Evolutionary conservation across 2,329 filamentous ascomycete genomes (phyloP), one percentile per base, ranked within the genome.

Genomic region (Dothideomycetes sp.): DNA sequence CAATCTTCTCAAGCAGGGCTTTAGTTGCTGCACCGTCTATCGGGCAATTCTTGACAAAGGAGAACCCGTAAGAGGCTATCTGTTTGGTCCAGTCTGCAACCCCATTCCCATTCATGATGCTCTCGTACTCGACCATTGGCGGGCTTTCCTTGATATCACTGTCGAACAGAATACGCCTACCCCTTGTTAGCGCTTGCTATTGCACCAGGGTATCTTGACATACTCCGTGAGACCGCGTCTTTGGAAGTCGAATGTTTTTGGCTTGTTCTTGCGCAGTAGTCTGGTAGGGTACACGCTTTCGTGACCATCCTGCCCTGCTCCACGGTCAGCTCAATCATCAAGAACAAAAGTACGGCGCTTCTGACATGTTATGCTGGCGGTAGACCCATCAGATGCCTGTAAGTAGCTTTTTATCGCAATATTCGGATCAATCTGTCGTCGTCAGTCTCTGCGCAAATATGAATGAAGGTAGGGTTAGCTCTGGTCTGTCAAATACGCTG

Each of bases 1-100:
- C 77, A 47, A 98, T 93, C 40, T 78, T 76, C 53, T 84, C 73
- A 2, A 96, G 68, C 1, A 95, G 68, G n/a, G 65, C 57, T 59
- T 89, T 62, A 0, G 88, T 95, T 4, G 79, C 72, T 47, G 79
- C 69, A 0, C 85, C 82, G 4, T 71, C 71, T 1, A 77, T 65
- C 10, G 86, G 85, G 11, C 81, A 81, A 32, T 70, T 66, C 35
- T 78, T 70, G 12, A 95, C 75, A 53, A 89, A 89, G 50, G 73
- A 84, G 55, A 94, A 86, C 3, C 89, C 88, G 75, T 44, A 63
- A 58, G 43, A 73, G 73, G 83, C 88, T 11, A 41, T 41, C 17
- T 41, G 39, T 29, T 34, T 33, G 12, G 39, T 41, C 39, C 39
- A 41, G 19, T 41, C 39, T 8, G 39, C 39, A 11, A 41, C n/a